Base-by-base conservation (phyloP, 2,329 filamentous ascomycete genomes). In the Cordyceps militaris region DNA sequence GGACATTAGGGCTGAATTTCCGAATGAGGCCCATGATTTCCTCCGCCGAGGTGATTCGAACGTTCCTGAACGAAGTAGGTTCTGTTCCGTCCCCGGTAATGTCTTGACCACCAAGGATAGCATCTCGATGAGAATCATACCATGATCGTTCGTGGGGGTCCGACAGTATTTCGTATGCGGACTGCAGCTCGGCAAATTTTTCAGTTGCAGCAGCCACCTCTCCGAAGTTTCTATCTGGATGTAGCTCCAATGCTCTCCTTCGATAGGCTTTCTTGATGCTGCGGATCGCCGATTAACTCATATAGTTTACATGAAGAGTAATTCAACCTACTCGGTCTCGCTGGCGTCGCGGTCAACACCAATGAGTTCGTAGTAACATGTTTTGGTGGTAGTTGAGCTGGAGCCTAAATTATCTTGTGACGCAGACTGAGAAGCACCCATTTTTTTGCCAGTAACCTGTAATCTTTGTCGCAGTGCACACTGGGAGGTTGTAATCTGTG, bases 181-280 rank as follows among this genome's bases (percentile, higher is more conserved):
- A 82, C 71, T 97, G 93, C 28, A 97, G 81, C 68, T 97, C 91
- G 51, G 94, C 91, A 69, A 99, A 99, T 54, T 86, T 84, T 63
- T 79, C 82, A 1, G 94, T 99, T 2, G 93, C 86, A 62, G 85
- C 82, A 66, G 95, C 91, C 61, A 88, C 86, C 67, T 97, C 87
- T 65, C 89, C 87, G 70, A 88, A 87, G 71, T 99, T 99, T 64
- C 92, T 88, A 73, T 99, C 94, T 0, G 94, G 94, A 70, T 99
- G 94, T 10, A 97, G 79, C 70, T 97, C 91, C 50, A 99, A 83
- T 1, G 94, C 94, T 70, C 93, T 97, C 61, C 78, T 85, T 62
- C 91, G 85, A 73, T 99, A 99, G 14, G 92, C 91, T 67, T 91
- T 96, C 68, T 96, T 96, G 67, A 99, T 91, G 62, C 88, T 93